phyloP scores from a whole-genome alignment of 352 stramenopile species.

The Pythium brachiatum region DNA sequence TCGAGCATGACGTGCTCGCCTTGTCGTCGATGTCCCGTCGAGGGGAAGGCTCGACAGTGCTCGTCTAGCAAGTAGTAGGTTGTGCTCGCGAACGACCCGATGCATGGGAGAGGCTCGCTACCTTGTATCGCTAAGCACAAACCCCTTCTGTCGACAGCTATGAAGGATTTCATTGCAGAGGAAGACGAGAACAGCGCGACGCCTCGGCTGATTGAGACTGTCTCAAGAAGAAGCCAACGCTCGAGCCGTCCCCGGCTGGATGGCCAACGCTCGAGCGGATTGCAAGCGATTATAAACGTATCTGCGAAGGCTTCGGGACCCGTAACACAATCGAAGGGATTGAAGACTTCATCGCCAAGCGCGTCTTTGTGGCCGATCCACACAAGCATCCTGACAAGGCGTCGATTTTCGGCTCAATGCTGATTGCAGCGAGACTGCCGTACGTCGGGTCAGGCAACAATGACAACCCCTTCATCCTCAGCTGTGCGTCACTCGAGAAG shows the following conservation, averaged over 20 bases:
- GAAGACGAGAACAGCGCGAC: neutral
- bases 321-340: conserved; percentile 1
- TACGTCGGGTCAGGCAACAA: neutral
- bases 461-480: neutral
- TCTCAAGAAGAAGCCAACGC: neutral
- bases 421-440: neutral
- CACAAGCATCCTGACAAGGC: neutral
- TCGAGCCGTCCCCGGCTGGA: neutral
- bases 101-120: neutral
- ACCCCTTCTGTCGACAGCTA: neutral
- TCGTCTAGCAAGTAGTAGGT: neutral
- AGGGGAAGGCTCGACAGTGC: neutral
- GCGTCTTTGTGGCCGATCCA: neutral
- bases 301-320: neutral
- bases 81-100: neutral
- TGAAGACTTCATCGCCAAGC: neutral
- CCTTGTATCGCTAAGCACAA: neutral
- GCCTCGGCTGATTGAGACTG: conserved; percentile 2
- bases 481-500: neutral
- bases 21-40: neutral
- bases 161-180: conserved; percentile 1
- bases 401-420: neutral
- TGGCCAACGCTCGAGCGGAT: neutral
- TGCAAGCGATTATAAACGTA: neutral
- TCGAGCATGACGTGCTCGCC: neutral